Conservation (phyloP, 1,284 basidiomycete genomes). For the Boletus sp. region DNA sequence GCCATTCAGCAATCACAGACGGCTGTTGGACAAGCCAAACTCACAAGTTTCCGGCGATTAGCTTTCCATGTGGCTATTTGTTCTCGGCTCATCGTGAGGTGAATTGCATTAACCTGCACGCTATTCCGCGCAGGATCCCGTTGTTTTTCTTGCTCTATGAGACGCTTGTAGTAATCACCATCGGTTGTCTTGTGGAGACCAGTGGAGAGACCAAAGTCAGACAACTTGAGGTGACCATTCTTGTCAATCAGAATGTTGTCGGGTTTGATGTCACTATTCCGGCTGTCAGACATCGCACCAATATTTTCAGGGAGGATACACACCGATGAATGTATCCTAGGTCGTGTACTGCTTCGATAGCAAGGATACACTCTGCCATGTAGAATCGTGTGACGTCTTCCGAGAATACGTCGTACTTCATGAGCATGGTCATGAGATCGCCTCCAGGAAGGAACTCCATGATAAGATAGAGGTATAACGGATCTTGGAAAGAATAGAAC, state of each 20-base stretch:
- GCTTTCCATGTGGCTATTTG: slow-evolving; percentile 99
- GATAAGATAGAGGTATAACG: slow-evolving; percentile 93
- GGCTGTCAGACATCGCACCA: neutral
- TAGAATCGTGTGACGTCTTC: slow-evolving; percentile 99
- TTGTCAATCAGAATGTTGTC: slow-evolving; percentile 98
- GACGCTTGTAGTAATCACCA: slow-evolving; percentile 90
- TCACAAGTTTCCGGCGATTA: slow-evolving; percentile 89
- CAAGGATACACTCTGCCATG: slow-evolving; percentile 97
- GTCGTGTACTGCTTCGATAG: slow-evolving; percentile 97
- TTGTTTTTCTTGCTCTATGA: slow-evolving; percentile 65
- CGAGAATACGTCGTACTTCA: slow-evolving; percentile 99
- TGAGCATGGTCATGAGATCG: slow-evolving; percentile 98
- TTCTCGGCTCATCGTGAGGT: slow-evolving; percentile 91
- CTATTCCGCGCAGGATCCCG: slow-evolving; percentile 75
- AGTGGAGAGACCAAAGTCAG: slow-evolving; percentile 97
- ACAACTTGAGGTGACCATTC: slow-evolving; percentile 94
- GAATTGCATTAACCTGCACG: slow-evolving; percentile 94
- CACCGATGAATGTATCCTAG: slow-evolving; percentile 98
- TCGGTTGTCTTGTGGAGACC: slow-evolving; percentile 98
- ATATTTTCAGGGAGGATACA: slow-evolving; percentile 24
- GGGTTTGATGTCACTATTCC: slow-evolving; percentile 90
- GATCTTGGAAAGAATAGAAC: slow-evolving; percentile 98
- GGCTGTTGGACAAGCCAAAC: slow-evolving; percentile 25
- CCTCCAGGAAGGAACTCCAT: slow-evolving; percentile 99
- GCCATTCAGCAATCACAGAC: slow-evolving; percentile 10